Conservation (phyloP, 192 early-diverging fungal genomes). For the Coemansia nantahalensis region DNA sequence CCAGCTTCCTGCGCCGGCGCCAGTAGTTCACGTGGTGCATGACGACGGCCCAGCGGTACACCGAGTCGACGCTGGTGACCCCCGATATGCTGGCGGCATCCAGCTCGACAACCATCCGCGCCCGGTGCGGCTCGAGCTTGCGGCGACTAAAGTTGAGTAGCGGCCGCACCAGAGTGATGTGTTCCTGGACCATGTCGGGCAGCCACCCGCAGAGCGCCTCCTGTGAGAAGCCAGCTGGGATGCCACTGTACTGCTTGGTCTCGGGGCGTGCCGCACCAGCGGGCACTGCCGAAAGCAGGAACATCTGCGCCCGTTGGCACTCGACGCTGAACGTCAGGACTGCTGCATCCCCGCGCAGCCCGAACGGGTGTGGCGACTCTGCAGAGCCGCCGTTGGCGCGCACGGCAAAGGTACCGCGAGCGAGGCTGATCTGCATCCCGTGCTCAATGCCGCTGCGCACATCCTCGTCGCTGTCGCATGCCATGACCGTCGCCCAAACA, state of each 20-base stretch:
- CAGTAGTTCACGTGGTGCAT: slow-evolving; percentile 52
- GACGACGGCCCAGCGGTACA: slow-evolving; percentile 50
- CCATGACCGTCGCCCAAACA: slow-evolving; percentile 33
- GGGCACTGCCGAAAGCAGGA: slow-evolving; percentile 35
- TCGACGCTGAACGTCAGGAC: slow-evolving; percentile 30
- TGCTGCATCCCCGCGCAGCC: slow-evolving; percentile 31
- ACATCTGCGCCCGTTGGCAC: slow-evolving; percentile 41
- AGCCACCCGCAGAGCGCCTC: slow-evolving; percentile 32
- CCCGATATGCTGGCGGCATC: slow-evolving; percentile 23
- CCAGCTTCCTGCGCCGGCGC: slow-evolving; percentile 41
- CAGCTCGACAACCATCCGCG: slow-evolving; percentile 37
- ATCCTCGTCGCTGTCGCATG: slow-evolving; percentile 51
- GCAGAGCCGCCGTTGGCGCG: slow-evolving; percentile 46
- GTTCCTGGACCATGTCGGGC: slow-evolving; percentile 30
- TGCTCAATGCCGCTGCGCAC: slow-evolving; percentile 44
- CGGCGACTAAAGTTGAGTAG: slow-evolving; percentile 24
- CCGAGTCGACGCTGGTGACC: slow-evolving; percentile 27
- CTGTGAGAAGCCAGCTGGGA: slow-evolving; percentile 8
- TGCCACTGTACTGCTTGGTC: not conserved
- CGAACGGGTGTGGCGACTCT: slow-evolving; percentile 44
- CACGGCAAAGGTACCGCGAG: slow-evolving; percentile 13
- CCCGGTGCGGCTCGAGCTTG: slow-evolving; percentile 26
- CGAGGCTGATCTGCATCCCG: slow-evolving; percentile 37
- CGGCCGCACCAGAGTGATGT: slow-evolving; percentile 28
- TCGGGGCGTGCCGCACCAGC: slow-evolving; percentile 20